These are phyloP conservation scores for Vanrija pseudolonga DNA, from an alignment of 1,284 basidiomycete species.

Conservation along the genomic window DNA sequence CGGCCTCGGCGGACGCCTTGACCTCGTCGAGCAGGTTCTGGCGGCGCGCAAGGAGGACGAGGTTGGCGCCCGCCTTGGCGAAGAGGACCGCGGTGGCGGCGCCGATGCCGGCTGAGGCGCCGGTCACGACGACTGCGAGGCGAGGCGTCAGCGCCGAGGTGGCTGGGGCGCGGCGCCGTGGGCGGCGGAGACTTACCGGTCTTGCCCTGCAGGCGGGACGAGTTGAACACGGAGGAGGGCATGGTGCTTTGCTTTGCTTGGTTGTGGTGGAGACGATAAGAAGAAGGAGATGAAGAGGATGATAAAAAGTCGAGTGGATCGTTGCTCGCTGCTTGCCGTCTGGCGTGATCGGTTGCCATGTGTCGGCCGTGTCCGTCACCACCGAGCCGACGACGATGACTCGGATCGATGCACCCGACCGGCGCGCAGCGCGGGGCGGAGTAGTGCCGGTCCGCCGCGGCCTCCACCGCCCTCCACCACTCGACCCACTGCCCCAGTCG, in stretches of 20 bases:
- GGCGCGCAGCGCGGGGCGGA: no score
- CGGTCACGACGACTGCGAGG: slow-evolving; percentile 40
- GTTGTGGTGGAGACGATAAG: not conserved
- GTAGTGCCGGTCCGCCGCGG: no score
- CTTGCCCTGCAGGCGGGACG: slow-evolving; percentile 20
- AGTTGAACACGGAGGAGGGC: slow-evolving; percentile 18
- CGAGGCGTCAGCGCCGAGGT: no score
- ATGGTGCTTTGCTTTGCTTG: not conserved
- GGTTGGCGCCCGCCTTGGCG: slow-evolving; percentile 59
- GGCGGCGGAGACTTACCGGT: slow-evolving; percentile 16
- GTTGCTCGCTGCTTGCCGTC: no score
- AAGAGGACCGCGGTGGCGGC: slow-evolving; percentile 52
- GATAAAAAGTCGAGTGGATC: no score
- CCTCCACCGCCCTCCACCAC: no score
- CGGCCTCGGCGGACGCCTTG: not conserved
- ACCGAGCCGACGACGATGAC: not conserved
- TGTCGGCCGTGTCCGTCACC: not conserved
- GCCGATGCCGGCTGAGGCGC: slow-evolving; percentile 48
- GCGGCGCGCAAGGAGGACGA: slow-evolving; percentile 59
- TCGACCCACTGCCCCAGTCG: no score
- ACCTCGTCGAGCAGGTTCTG: slow-evolving; percentile 59
- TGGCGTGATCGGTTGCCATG: not conserved
- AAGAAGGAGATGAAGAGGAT: not conserved
- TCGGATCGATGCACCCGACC: not conserved
- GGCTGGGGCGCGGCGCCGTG: not conserved